Conservation (phyloP, 805 yeast genomes). For the Dipodascus albidus region DNA sequence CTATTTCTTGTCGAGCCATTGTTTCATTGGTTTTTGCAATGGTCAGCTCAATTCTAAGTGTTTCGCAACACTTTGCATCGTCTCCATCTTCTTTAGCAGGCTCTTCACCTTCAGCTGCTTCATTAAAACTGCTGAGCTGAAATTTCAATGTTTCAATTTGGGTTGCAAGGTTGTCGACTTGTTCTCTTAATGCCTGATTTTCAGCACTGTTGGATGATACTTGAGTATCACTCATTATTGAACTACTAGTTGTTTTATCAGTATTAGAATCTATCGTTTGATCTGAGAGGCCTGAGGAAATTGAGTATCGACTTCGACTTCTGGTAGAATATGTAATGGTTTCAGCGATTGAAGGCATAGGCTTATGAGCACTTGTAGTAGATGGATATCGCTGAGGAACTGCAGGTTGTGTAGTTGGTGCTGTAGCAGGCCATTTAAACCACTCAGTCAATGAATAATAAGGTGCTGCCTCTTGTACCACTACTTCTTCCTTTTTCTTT, state of each 20-base stretch:
- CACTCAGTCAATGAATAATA: constrained; percentile 2
- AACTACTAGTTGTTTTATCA: constrained; percentile 7
- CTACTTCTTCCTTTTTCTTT: neutral
- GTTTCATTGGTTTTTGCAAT: constrained; percentile 21
- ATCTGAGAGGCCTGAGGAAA: neutral
- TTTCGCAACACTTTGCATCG: constrained; percentile 19
- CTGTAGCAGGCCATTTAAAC: neutral
- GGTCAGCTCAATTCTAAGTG: constrained; percentile 20
- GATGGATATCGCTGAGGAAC: constrained; percentile 12
- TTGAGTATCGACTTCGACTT: neutral
- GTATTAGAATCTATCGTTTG: neutral
- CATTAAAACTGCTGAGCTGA: neutral
- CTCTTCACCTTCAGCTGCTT: neutral
- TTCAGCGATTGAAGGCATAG: constrained; percentile 1
- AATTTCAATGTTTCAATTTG: neutral
- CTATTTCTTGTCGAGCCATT: constrained; percentile 20
- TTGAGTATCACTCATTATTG: constrained; percentile 1
- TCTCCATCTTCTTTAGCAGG: neutral
- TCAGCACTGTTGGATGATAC: neutral
- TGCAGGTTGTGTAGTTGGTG: constrained; percentile 4
- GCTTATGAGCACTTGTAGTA: constrained; percentile 5
- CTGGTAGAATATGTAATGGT: neutral
- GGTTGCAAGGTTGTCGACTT: neutral
- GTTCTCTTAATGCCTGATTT: constrained; percentile 1
- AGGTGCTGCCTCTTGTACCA: neutral